phyloP scores from a whole-genome alignment of 306 rosid genomes.

The Cucurbita argyrosperma region DNA sequence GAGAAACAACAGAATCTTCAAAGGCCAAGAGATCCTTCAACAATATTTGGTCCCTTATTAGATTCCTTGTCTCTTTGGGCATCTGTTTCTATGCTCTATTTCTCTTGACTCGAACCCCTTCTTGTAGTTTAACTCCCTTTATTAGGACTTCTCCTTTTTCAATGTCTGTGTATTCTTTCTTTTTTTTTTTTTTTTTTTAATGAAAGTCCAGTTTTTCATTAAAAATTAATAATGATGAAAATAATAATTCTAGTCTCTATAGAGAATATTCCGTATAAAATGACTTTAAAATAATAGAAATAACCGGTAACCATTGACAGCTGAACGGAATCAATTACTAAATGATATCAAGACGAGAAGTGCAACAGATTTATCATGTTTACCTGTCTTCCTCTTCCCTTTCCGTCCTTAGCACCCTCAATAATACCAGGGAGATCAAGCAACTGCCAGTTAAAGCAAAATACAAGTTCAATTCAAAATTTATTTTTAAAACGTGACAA shows the following conservation, averaged over 20 bases:
- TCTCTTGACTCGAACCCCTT: too few relatives aligned
- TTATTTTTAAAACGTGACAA: neutral
- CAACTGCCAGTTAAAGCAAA: conserved; percentile 46
- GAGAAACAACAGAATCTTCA: too few relatives aligned
- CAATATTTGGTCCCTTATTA: too few relatives aligned
- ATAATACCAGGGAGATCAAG: conserved; percentile 98
- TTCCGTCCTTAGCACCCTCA: conserved; percentile 97
- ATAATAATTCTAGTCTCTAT: neutral
- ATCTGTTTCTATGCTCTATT: too few relatives aligned
- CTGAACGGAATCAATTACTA: neutral
- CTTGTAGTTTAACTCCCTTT: too few relatives aligned
- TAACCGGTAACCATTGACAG: neutral
- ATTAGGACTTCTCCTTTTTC: too few relatives aligned
- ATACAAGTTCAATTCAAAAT: neutral
- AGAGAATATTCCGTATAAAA: neutral
- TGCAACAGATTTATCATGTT: neutral
- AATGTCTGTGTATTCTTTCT: too few relatives aligned
- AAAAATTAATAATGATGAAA: too few relatives aligned
- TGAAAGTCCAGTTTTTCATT: too few relatives aligned
- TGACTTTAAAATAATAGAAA: neutral
- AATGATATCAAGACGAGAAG: neutral
- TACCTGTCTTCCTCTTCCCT: conserved; percentile 99
- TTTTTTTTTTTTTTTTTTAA: too few relatives aligned
- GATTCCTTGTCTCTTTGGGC: too few relatives aligned
- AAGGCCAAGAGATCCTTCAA: too few relatives aligned